Conservation (phyloP, 2,329 filamentous ascomycete species). For the Pseudogymnoascus sp. region DNA sequence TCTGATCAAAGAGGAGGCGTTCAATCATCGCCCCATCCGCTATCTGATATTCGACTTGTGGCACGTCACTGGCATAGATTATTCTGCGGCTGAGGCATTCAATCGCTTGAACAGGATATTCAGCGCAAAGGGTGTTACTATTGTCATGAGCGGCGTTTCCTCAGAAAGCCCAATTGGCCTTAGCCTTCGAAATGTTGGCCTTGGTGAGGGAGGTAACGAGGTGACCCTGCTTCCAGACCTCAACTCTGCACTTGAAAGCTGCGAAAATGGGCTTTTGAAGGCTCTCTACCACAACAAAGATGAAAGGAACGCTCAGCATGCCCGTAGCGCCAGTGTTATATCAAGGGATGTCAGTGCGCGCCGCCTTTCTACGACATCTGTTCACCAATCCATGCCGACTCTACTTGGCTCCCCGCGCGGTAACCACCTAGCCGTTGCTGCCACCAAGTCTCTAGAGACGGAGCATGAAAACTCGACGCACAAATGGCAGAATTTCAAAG, state of each 20-base stretch:
- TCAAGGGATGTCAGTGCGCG: conserved; percentile 36
- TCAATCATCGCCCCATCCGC: conserved; percentile 69
- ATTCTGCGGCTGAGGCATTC: conserved; percentile 92
- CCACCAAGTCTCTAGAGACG: conserved; percentile 64
- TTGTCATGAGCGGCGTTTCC: conserved; percentile 77
- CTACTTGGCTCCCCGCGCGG: conserved; percentile 70
- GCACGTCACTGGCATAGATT: conserved; percentile 88
- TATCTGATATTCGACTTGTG: conserved; percentile 85
- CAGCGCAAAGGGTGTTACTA: conserved; percentile 65
- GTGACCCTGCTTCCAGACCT: conserved; percentile 81
- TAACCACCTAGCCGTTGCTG: conserved; percentile 69
- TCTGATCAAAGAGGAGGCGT: conserved; percentile 75
- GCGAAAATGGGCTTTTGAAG: conserved; percentile 87
- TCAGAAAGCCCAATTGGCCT: conserved; percentile 67
- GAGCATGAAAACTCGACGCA: conserved; percentile 33
- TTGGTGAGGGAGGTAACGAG: conserved; percentile 64
- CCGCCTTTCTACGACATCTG: conserved; percentile 35
- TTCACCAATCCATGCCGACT: conserved; percentile 26
- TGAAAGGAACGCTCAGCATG: conserved; percentile 36
- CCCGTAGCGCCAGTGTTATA: conserved; percentile 9
- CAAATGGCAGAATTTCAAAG: conserved; percentile 80
- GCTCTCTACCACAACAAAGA: conserved; percentile 68
- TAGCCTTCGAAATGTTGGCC: conserved; percentile 73
- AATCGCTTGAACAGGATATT: conserved; percentile 84
- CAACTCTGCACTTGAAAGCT: conserved; percentile 87